phyloP scores from a whole-genome alignment of 2,329 filamentous ascomycete species.

The Colletotrichum incanum region DNA sequence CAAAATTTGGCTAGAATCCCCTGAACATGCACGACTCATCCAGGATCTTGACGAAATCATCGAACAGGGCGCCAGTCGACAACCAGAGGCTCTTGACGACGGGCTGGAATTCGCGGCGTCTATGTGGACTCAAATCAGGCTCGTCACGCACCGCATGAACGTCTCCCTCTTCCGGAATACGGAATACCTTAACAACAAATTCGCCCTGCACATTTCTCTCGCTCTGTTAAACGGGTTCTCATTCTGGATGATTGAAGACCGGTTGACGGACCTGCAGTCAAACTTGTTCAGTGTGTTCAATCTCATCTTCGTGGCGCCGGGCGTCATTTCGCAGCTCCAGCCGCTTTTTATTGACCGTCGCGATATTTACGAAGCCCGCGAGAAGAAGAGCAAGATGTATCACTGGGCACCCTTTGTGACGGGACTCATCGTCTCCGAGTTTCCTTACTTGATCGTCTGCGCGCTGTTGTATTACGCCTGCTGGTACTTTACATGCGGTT shows the following conservation, averaged over 20 bases:
- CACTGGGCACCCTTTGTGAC: conserved; percentile 64
- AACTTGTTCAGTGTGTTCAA: conserved; percentile 67
- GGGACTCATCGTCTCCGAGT: conserved; percentile 62
- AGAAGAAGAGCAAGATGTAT: conserved; percentile 68
- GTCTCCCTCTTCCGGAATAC: conserved; percentile 38
- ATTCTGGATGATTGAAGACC: conserved; percentile 63
- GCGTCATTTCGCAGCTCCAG: conserved; percentile 64
- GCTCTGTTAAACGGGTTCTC: conserved; percentile 56
- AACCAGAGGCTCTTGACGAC: no score
- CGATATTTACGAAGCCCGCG: conserved; percentile 65
- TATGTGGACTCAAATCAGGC: conserved; percentile 17
- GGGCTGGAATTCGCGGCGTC: conserved; percentile 36
- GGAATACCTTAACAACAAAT: conserved; percentile 63
- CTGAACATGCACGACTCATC: conserved; percentile 9
- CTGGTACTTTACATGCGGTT: conserved; percentile 61
- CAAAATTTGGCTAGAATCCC: conserved; percentile 38
- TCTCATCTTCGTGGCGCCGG: conserved; percentile 67
- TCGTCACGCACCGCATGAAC: conserved; percentile 36
- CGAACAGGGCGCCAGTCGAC: no score
- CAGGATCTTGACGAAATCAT: no score
- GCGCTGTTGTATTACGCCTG: conserved; percentile 61
- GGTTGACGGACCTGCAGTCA: conserved; percentile 56
- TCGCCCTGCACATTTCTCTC: conserved; percentile 54
- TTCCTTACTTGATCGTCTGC: conserved; percentile 62
- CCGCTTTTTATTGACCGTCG: conserved; percentile 64